Conservation (phyloP, 2,329 filamentous ascomycete species). For the Aspergillus spinulosporus region DNA sequence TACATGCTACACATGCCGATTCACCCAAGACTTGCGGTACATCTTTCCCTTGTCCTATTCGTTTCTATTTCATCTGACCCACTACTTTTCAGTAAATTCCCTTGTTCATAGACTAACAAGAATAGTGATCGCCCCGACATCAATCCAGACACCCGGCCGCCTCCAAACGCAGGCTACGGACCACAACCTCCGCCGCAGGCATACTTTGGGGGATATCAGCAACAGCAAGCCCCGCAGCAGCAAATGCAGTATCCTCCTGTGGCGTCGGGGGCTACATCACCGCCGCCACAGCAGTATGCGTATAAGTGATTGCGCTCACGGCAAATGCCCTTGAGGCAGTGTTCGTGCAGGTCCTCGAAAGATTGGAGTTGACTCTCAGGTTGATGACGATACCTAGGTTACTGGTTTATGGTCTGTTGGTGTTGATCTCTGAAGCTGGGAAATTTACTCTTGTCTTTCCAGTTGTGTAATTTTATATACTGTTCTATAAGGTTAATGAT, state of each 20-base stretch:
- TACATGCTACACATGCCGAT: conserved; percentile 40
- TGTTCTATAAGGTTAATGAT: too few relatives aligned
- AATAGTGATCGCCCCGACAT: conserved; percentile 40
- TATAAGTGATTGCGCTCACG: conserved; percentile 25
- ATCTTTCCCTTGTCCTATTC: neutral
- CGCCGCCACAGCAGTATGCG: conserved; percentile 18
- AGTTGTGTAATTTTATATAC: too few relatives aligned
- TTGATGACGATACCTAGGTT: too few relatives aligned
- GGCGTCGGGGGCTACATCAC: conserved; percentile 18
- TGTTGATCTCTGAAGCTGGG: too few relatives aligned
- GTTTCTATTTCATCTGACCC: neutral
- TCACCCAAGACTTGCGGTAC: conserved; percentile 40
- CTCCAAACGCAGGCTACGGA: conserved; percentile 29
- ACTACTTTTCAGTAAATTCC: conserved; percentile 6
- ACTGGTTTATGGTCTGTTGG: too few relatives aligned
- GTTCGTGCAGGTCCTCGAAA: too few relatives aligned
- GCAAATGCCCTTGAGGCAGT: too few relatives aligned
- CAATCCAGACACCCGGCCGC: conserved; percentile 38
- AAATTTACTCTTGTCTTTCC: too few relatives aligned
- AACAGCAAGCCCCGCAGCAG: conserved; percentile 19
- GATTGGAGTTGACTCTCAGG: too few relatives aligned
- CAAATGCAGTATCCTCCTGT: conserved; percentile 19
- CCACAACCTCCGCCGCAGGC: conserved; percentile 29
- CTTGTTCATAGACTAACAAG: neutral
- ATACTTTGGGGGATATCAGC: conserved; percentile 14